phyloP scores from a whole-genome alignment of 2,329 filamentous ascomycete genomes.

The Beauveria asiatica region DNA sequence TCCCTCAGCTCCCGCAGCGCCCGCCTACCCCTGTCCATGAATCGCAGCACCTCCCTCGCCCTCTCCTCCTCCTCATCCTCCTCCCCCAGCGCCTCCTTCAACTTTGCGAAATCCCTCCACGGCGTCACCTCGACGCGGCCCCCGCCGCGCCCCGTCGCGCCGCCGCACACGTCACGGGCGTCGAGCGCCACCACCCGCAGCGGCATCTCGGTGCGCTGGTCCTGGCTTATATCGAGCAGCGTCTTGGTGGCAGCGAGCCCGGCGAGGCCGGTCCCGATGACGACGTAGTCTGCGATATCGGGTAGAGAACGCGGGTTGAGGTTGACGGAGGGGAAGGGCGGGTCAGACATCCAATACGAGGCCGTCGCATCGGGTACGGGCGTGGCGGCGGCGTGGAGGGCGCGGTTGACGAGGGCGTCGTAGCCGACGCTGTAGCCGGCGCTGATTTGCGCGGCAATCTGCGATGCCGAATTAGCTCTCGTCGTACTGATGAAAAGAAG shows the following conservation, averaged over 20 bases:
- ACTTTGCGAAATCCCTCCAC: conserved; percentile 31
- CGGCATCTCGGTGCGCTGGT: conserved; percentile 7
- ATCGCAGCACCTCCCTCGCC: conserved; percentile 34
- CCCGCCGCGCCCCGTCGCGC: conserved; percentile 46
- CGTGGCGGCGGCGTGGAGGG: conserved; percentile 27
- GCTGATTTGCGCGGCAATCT: neutral
- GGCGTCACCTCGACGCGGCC: conserved; percentile 41
- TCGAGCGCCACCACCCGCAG: conserved; percentile 38
- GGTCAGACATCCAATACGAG: conserved; percentile 38
- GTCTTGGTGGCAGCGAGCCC: conserved; percentile 26
- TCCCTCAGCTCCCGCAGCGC: conserved; percentile 30
- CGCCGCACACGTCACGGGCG: conserved; percentile 39
- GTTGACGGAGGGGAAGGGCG: conserved; percentile 34
- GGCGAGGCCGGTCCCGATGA: conserved; percentile 49
- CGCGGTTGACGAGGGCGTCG: conserved; percentile 22
- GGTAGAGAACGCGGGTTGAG: conserved; percentile 27
- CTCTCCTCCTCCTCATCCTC: conserved; percentile 18
- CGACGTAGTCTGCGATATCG: conserved; percentile 35
- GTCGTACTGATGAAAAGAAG: too few species aligned
- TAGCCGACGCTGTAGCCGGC: conserved; percentile 10
- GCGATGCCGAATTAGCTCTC: too few species aligned
- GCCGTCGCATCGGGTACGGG: conserved; percentile 33
- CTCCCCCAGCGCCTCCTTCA: conserved; percentile 21
- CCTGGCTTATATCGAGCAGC: conserved; percentile 19
- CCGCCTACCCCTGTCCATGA: conserved; percentile 35